Conservation (phyloP, 371 early-diverging fungal species). For the Syncephalastrum racemosum region DNA sequence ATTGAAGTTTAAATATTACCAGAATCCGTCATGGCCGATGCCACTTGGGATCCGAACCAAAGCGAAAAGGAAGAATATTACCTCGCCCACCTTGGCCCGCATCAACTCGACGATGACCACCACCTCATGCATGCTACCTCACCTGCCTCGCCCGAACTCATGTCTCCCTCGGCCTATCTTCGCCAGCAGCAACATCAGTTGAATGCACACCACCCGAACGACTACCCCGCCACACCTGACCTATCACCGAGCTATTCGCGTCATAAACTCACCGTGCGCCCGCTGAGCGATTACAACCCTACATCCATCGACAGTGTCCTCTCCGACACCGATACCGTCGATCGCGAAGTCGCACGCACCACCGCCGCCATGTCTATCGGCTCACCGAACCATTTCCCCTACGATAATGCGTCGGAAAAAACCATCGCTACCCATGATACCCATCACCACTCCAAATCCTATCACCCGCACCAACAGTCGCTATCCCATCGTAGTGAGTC, state of each 20-base stretch:
- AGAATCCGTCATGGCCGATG: constrained; percentile 11
- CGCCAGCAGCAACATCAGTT: too few species aligned
- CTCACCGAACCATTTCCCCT: constrained; percentile 30
- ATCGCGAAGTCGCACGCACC: constrained; percentile 44
- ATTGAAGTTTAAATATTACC: too few species aligned
- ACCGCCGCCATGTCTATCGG: constrained; percentile 23
- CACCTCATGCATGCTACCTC: too few species aligned
- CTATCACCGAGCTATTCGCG: constrained; percentile 12
- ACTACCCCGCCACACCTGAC: constrained; percentile 15
- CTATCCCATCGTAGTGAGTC: constrained; percentile 31
- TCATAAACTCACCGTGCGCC: constrained; percentile 4
- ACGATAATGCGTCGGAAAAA: constrained; percentile 2
- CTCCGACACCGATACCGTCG: constrained; percentile 42
- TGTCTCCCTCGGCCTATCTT: too few species aligned
- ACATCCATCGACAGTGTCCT: constrained; percentile 8
- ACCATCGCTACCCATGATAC: constrained; percentile 62
- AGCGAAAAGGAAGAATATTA: constrained; percentile 15
- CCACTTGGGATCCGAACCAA: constrained; percentile 14
- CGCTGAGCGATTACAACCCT: not conserved
- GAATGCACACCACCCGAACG: too few species aligned
- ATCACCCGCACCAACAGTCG: too few species aligned
- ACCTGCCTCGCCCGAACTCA: too few species aligned
- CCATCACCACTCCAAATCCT: too few species aligned
- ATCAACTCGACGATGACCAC: constrained; percentile 6
- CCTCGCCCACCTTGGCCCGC: constrained; percentile 12